phyloP scores from a whole-genome alignment of 1,284 basidiomycete genomes.

The Ganoderma lucidum region DNA sequence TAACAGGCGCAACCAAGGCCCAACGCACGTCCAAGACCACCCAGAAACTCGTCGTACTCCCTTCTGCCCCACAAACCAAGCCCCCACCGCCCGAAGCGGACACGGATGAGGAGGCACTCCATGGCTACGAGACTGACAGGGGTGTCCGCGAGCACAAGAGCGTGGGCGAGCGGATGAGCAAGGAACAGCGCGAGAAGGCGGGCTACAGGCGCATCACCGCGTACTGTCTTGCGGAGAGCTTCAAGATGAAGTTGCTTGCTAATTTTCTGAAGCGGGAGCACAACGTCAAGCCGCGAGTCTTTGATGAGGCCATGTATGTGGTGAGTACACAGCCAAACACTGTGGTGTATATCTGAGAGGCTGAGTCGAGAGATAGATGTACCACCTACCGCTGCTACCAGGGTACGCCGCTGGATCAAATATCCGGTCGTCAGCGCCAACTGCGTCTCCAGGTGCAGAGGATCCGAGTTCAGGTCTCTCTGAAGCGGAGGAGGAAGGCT shows the following conservation, averaged over 20 bases:
- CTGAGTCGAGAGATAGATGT: conserved; percentile 62
- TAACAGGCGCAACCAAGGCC: conserved; percentile 44
- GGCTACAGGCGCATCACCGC: conserved; percentile 85
- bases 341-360: not conserved
- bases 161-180: conserved; percentile 82
- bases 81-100: conserved; percentile 64
- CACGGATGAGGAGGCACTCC: conserved; percentile 60
- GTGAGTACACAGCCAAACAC: conserved; percentile 55
- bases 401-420: conserved; percentile 90
- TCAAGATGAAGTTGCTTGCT: conserved; percentile 82
- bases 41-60: conserved; percentile 91
- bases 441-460: conserved; percentile 60
- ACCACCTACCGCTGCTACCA: conserved; percentile 90
- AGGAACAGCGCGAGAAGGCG: conserved; percentile 76
- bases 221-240: conserved; percentile 86
- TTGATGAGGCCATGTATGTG: conserved; percentile 93
- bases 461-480: conserved; percentile 74
- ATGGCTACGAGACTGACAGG: conserved; percentile 71
- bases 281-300: conserved; percentile 88
- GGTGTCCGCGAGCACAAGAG: conserved; percentile 79
- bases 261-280: conserved; percentile 94
- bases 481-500: conserved; percentile 90
- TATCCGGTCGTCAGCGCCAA: conserved; percentile 82
- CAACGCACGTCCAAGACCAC: conserved; percentile 91
- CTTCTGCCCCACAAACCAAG: conserved; percentile 90